phyloP scores from a whole-genome alignment of 2,329 filamentous ascomycete genomes.

The Penicillium sp. region DNA sequence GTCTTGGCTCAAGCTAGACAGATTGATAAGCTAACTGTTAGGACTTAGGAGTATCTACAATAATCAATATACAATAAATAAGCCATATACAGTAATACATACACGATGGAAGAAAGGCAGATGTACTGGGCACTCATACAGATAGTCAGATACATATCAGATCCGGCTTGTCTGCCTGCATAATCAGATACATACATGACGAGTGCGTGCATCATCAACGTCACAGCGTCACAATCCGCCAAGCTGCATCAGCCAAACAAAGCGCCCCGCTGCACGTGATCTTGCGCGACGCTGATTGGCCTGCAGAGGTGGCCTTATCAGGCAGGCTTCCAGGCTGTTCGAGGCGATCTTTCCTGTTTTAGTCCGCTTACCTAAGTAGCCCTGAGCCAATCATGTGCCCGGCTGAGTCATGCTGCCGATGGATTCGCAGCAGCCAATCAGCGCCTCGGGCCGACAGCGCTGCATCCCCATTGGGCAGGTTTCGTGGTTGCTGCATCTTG shows the following conservation, averaged over 20 bases:
- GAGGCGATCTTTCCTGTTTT: not conserved
- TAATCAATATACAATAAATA: too few species aligned
- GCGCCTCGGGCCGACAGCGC: not conserved
- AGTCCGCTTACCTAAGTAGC: not conserved
- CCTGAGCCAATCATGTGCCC: not conserved
- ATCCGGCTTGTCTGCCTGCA: too few species aligned
- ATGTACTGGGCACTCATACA: not conserved
- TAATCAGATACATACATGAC: too few species aligned
- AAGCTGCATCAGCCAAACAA: not conserved
- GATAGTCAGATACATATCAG: too few species aligned
- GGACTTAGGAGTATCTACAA: too few species aligned
- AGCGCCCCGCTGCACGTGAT: not conserved
- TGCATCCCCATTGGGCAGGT: not conserved
- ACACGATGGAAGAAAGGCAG: too few species aligned
- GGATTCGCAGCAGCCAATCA: not conserved
- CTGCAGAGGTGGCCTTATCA: not conserved
- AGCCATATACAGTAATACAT: too few species aligned
- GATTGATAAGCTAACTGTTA: not conserved
- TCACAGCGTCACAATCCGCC: too few species aligned
- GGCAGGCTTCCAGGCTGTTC: not conserved
- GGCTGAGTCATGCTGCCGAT: not conserved
- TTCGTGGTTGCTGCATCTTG: not conserved
- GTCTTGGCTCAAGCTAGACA: slow-evolving; percentile 2
- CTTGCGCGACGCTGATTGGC: not conserved
- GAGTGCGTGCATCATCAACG: not conserved